Conservation (phyloP, 441 rosid genomes). For the Syzygium malaccense region DNA sequence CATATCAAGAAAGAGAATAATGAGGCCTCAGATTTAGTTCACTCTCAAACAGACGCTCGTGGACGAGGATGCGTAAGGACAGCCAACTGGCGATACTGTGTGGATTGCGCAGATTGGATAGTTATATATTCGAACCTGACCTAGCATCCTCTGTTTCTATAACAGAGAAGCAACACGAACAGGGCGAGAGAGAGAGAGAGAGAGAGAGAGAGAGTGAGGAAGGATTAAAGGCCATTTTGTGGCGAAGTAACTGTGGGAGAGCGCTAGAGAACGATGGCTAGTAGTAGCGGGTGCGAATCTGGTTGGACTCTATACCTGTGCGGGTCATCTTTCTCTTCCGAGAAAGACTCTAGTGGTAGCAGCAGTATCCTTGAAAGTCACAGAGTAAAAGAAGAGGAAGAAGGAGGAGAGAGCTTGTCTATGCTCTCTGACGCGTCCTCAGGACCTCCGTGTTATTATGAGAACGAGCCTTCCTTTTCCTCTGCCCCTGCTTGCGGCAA, state of each 20-base stretch:
- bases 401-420: conserved; percentile 62
- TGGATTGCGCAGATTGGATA: neutral
- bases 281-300: conserved; percentile 82
- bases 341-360: neutral
- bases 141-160: neutral
- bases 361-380: neutral
- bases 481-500: neutral
- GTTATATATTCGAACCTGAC: neutral
- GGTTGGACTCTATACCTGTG: conserved; percentile 86
- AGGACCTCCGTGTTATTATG: conserved; percentile 69
- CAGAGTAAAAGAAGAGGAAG: neutral
- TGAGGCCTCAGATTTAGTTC: neutral
- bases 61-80: neutral
- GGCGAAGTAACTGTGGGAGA: neutral
- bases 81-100: neutral
- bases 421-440: conserved; percentile 98
- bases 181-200: neutral
- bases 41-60: neutral
- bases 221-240: neutral
- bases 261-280: conserved; percentile 20
- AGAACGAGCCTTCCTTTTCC: conserved; percentile 12
- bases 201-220: neutral
- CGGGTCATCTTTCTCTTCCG: neutral
- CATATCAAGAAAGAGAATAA: neutral
- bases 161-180: neutral